Conservation (phyloP, 352 stramenopile genomes). For the Plasmopara viticola region DNA sequence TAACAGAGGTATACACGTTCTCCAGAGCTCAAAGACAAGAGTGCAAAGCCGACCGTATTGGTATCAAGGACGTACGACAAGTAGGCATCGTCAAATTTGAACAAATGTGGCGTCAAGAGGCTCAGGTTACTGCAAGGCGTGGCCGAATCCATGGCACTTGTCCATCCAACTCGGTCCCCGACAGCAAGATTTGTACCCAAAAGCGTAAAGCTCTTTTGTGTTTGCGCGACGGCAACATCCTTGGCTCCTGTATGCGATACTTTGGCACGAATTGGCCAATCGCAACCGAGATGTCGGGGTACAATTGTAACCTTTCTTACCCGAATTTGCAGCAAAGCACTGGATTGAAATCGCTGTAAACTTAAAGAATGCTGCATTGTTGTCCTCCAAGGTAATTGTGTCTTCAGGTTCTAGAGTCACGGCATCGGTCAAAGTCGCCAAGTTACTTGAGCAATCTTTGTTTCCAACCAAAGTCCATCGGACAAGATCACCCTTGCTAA, state of each 20-base stretch:
- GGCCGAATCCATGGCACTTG: slow-evolving; percentile 14
- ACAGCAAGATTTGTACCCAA: slow-evolving; percentile 39
- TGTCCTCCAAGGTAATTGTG: slow-evolving; percentile 31
- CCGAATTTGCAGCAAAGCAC: slow-evolving; percentile 67
- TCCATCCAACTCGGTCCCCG: slow-evolving; percentile 51
- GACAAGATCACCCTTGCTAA: slow-evolving; percentile 37
- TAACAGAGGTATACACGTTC: slow-evolving; percentile 58
- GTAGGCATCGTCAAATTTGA: slow-evolving; percentile 38
- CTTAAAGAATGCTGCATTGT: slow-evolving; percentile 35
- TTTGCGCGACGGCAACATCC: slow-evolving; percentile 41
- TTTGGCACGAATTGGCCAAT: slow-evolving; percentile 50
- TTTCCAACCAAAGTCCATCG: slow-evolving; percentile 44
- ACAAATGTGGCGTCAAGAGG: slow-evolving; percentile 25
- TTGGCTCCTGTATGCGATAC: slow-evolving; percentile 27
- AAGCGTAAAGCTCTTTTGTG: slow-evolving; percentile 42
- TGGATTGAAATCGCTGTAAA: slow-evolving; percentile 51
- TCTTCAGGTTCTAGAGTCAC: slow-evolving; percentile 26
- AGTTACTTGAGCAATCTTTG: slow-evolving; percentile 51
- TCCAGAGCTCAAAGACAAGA: slow-evolving; percentile 44
- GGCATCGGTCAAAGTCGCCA: slow-evolving; percentile 28
- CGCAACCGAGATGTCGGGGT: slow-evolving; percentile 36
- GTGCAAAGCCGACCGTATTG: slow-evolving; percentile 30
- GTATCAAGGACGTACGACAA: slow-evolving; percentile 31
- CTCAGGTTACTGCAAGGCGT: slow-evolving; percentile 31
- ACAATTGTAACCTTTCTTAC: slow-evolving; percentile 47